Evolutionary conservation across 2,329 filamentous ascomycete genomes (phyloP).

Genomic region (Pseudonectria foliicola): DNA sequence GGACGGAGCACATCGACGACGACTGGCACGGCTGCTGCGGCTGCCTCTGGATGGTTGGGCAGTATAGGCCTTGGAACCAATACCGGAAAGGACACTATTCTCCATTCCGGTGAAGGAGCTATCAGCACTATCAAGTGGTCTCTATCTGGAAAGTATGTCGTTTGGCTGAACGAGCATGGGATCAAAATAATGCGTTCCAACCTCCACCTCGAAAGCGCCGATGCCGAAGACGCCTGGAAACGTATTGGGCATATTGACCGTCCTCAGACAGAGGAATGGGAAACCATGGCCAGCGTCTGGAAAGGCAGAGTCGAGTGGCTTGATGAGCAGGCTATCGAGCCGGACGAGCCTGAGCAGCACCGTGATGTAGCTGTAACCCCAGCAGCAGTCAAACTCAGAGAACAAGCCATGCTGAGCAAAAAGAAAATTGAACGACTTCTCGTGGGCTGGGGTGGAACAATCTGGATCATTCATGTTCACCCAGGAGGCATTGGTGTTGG

Average conservation of each 20-base stretch:
- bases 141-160: constrained; percentile 81
- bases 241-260: constrained; percentile 86
- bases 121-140: constrained; percentile 96
- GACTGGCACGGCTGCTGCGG: constrained; percentile 70
- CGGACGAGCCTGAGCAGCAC: constrained; percentile 50
- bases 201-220: constrained; percentile 66
- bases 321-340: constrained; percentile 72
- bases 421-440: constrained; percentile 67
- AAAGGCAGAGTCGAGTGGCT: constrained; percentile 91
- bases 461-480: constrained; percentile 92
- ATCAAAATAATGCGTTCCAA: constrained; percentile 97
- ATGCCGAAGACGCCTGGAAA: constrained; percentile 85
- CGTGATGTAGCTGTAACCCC: constrained; percentile 32
- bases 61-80: constrained; percentile 74
- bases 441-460: constrained; percentile 91
- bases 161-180: constrained; percentile 93
- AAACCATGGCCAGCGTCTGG: constrained; percentile 95
- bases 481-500: constrained; percentile 61
- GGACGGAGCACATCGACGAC: constrained; percentile 86
- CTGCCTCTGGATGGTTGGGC: constrained; percentile 85
- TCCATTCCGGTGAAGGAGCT: constrained; percentile 87
- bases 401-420: constrained; percentile 41
- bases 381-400: constrained; percentile 40
- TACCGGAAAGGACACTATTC: constrained; percentile 73
- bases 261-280: constrained; percentile 80